Base-by-base conservation (phyloP, 2,329 filamentous ascomycete genomes). In the Curvularia sp. region DNA sequence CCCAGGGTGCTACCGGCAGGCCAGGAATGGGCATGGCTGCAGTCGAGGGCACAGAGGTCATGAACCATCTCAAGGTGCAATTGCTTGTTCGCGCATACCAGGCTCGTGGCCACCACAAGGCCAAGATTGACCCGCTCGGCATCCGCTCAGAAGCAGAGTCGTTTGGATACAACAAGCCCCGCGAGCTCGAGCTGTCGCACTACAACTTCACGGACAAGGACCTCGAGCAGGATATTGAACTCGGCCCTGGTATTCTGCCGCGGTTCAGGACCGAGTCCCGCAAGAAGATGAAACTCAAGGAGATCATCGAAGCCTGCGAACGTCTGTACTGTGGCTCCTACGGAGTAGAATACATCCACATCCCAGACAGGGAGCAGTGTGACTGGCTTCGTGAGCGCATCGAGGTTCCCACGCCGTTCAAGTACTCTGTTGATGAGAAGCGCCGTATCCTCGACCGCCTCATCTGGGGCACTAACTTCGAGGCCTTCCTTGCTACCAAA, bases 391-490 rank as follows among this genome's bases (percentile, higher is more conserved):
- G 95, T 72, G 91, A 97, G 80, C 92, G 95, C 64, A 86, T 98
- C 70, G 95, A 99, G 82, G 90, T 98, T 50, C 94, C 94, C 45
- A 87, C 89, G 71, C 93, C 95, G 12, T 99, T 96, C 86, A 96
- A 96, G 80, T 98, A 97, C 83, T 96, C 92, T 0, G 90, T 97
- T 59, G 95, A 98, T 74, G 95, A 99, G 85, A 99, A 99, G 87
- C 91, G 95, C 75, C 89, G 95, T 68, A 97, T 99, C 69, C 86
- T 99, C 67, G 95, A 99, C 81, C 92, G 95, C 75, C 84, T 99
- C 66, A 99, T 99, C 79, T 99, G 95, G 95, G 94, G 92, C 77
- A 96, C 93, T 65, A 97, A 92, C 80, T 99, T 99, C 78, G 95
- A 99, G 82, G 82, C 88, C 60, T 99, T 99, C 86, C 83, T 96